Evolutionary conservation across 495 filamentous ascomycete genomes (phyloP), one percentile per base, ranked within the genome.

Genomic region (Xylaria curta): DNA sequence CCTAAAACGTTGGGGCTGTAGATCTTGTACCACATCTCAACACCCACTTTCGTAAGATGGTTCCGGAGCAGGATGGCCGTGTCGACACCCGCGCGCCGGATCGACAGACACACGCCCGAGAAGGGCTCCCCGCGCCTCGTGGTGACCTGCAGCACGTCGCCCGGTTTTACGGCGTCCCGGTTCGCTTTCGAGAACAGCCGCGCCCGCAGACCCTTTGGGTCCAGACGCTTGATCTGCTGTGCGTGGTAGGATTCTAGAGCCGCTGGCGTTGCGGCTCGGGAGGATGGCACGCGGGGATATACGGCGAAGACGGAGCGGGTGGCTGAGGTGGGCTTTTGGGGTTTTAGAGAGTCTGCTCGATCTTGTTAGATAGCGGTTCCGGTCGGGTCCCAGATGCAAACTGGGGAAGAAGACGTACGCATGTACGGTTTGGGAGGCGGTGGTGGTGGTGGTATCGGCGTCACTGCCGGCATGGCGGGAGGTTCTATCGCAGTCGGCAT

Each of bases 21-120:
- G 63, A 97, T 84, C 88, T 98, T 99, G 78, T 91, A 93, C 88
- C 93, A 97, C 93, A 97, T 94, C 89, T 99, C 96, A n/a, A 97
- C 94, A 59, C 93, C 93, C 7, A 96, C 88, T 66, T 91, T 87
- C 54, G 90, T 91, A 66, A 99, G 80, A 73, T 95, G 89, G 76
- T 94, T 95, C 33, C 96, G 87, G 66, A 99, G 85, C 72, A 97
- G 81, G 54, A 98, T 88, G 1, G 90, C 91, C 7, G 93, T 95
- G 80, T 99, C 96, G 31, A 97, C 86, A 72, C 94, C 95, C 7
- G 89, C 88, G 46, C 94, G 85, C 36, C 94, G 90, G 78, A 98
- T 95, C 74, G 90, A 92, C 75, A 99, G 80, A 72, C 91, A 91
- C 13, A 97, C 92, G 38, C 96, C 96, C 17, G 94, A 87, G 80